Conservation (phyloP, 176 grass and related monocot genomes). For the Olyra latifolia region DNA sequence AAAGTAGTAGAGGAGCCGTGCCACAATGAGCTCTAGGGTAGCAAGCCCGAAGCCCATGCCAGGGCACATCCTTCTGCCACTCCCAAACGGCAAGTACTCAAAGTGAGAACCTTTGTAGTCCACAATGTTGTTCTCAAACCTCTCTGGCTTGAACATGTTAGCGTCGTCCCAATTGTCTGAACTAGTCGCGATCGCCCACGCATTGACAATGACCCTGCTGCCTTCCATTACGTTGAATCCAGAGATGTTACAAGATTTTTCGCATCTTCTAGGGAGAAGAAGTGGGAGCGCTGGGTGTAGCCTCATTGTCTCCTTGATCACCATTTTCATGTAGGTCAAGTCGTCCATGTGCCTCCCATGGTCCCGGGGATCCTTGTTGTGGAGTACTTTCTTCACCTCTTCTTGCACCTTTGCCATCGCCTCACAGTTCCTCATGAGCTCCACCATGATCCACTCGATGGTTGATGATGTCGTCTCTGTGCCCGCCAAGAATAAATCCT, state of each 20-base stretch:
- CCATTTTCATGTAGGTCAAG: background rate
- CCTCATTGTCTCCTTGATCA: constrained; percentile 47
- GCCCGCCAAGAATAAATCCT: constrained; percentile 32
- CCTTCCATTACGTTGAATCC: constrained; percentile 9
- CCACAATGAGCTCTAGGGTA: background rate
- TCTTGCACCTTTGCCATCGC: constrained; percentile 23
- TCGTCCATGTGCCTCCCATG: background rate
- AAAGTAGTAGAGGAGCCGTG: constrained; percentile 33
- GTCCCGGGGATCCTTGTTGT: background rate
- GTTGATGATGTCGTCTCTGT: background rate
- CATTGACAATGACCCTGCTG: constrained; percentile 24
- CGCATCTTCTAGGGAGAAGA: constrained; percentile 21
- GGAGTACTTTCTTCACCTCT: constrained; percentile 12
- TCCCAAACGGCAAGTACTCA: constrained; percentile 36
- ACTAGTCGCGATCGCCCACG: constrained; percentile 27
- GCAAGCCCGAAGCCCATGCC: background rate
- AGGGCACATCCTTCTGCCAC: constrained; percentile 40
- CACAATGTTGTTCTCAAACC: background rate
- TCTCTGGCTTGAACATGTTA: constrained; percentile 25
- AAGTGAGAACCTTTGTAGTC: constrained; percentile 12
- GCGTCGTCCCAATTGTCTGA: background rate
- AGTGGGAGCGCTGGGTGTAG: constrained; percentile 16
- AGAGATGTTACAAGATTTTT: background rate
- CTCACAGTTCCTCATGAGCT: constrained; percentile 28
- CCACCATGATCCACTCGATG: constrained; percentile 29